Conservation (phyloP, 2,329 filamentous ascomycete species). For the Talaromyces rugulosus region DNA sequence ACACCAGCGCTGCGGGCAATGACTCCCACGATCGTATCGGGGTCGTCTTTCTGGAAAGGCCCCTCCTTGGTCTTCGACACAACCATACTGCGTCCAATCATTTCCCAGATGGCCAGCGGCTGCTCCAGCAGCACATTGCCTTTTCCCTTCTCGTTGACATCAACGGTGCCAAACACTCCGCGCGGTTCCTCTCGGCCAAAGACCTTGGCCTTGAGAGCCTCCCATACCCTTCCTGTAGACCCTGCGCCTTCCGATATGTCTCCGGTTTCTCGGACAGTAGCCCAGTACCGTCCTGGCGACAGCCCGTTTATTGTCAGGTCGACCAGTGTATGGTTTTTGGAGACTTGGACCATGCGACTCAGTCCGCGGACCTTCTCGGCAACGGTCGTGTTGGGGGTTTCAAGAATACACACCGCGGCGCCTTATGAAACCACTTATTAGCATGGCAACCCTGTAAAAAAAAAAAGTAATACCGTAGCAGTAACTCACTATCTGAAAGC, state of each 20-base stretch:
- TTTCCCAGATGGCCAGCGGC: conserved; percentile 86
- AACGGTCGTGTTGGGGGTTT: conserved; percentile 65
- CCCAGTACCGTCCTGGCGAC: conserved; percentile 73
- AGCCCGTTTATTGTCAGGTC: conserved; percentile 85
- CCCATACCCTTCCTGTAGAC: conserved; percentile 82
- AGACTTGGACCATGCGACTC: conserved; percentile 89
- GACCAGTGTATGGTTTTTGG: conserved; percentile 70
- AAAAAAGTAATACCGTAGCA: background rate
- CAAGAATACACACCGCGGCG: conserved; percentile 81
- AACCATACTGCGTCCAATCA: conserved; percentile 90
- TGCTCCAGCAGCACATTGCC: conserved; percentile 78
- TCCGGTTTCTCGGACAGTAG: conserved; percentile 79
- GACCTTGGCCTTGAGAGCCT: conserved; percentile 44
- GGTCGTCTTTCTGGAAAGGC: conserved; percentile 65
- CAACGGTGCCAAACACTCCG: conserved; percentile 69
- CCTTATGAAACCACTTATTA: conserved; percentile 17
- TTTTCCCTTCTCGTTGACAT: conserved; percentile 70
- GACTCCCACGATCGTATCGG: conserved; percentile 83
- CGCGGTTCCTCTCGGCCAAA: conserved; percentile 40
- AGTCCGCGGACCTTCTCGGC: conserved; percentile 74
- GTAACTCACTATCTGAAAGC: conserved; percentile 65
- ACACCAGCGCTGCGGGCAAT: conserved; percentile 95
- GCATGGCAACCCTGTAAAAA: background rate
- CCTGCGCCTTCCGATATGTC: conserved; percentile 80
- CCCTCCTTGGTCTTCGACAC: conserved; percentile 66